phyloP scores from a whole-genome alignment of 306 rosid genomes.

The Canavalia ensiformis region DNA sequence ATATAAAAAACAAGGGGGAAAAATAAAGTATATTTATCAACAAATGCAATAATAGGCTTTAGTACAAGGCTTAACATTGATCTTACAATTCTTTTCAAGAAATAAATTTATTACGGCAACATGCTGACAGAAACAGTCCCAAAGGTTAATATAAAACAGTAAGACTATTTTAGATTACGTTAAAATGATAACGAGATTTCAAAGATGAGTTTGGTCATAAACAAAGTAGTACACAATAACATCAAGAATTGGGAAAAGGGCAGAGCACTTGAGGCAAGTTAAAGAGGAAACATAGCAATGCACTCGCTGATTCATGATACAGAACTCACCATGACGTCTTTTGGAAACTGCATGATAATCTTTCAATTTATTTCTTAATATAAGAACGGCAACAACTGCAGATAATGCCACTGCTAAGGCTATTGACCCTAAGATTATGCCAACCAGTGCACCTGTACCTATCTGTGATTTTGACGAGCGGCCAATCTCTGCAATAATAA shows the following conservation, averaged over 20 bases:
- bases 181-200: conserved; percentile 20
- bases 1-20: neutral
- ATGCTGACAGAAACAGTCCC: neutral
- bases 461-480: conserved; percentile 56
- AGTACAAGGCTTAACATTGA: neutral
- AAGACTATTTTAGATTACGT: neutral
- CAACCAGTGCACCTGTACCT: conserved; percentile 76
- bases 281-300: conserved; percentile 33
- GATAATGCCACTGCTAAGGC: conserved; percentile 75
- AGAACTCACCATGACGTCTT: conserved; percentile 77
- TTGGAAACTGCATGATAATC: conserved; percentile 56
- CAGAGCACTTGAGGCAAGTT: conserved; percentile 8
- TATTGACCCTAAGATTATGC: conserved; percentile 76
- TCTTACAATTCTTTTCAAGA: conserved; percentile 18
- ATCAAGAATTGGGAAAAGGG: neutral
- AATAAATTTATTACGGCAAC: conserved; percentile 2
- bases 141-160: neutral
- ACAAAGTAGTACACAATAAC: conserved; percentile 3
- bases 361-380: conserved; percentile 58
- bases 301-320: conserved; percentile 44
- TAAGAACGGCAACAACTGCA: conserved; percentile 70
- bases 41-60: conserved; percentile 6
- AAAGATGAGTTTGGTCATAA: neutral
- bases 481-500: conserved; percentile 56
- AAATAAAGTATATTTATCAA: neutral